Evolutionary conservation across 805 yeast species (phyloP), one percentile per base, ranked within the genome.

Genomic region (Teunomyces tritomae): DNA sequence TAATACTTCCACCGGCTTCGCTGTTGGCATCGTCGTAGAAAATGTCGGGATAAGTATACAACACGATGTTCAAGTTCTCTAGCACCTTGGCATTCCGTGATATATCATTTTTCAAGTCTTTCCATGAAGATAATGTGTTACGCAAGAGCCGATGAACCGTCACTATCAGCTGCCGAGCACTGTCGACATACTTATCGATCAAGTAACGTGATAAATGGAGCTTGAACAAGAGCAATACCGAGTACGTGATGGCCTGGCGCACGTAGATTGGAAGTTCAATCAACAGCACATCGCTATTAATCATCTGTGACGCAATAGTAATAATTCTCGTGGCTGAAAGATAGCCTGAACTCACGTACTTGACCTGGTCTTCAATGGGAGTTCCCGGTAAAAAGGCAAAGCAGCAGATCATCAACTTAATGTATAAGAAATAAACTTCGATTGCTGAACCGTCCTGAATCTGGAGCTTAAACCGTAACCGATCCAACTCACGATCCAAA

Each of bases 361-460:
- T 83, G 0, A 89, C 85, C 65, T 89, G 96, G 64, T 88, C 96
- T 55, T 85, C 94, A 46, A 83, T 78, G 7, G 96, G 89, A 0
- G 96, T 86, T 17, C 89, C 91, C n/a, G 96, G 92, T 50, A 89
- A 70, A 56, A 91, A 91, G 3, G 96, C 92, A 74, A 88, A 91
- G 49, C 91, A 82, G 62, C 96, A 88, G 39, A 91, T 78, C 80
- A 87, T 85, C 52, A 89, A 73, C 57, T 85, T 82, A 41, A 89
- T 84, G 63, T 91, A 89, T 4, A 88, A 73, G 58, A 80, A 87
- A 59, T 87, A 87, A 37, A 87, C 84, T 55, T 89, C 95, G 5
- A 89, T 83, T 0, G 84, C 74, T 1, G 83, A 74, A 49, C 83
- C 86, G 30, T 74, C 77, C 49, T 82, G 85, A 48, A 88, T 80